These are phyloP conservation scores for Lithospermum erythrorhizon DNA, from an alignment of 257 asterid genomes.

Conservation along the genomic window DNA sequence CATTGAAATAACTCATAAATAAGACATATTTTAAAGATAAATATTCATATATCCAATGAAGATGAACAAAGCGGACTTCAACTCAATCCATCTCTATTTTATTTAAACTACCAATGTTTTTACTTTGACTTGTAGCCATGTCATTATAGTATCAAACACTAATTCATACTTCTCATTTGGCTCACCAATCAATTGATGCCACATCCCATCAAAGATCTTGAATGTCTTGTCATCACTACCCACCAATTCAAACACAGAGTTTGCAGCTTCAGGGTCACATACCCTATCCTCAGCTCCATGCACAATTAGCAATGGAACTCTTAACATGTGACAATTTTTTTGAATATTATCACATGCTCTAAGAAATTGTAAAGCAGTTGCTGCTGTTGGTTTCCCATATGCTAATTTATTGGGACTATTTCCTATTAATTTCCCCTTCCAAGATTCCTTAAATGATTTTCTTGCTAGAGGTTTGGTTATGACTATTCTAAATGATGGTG, in stretches of 20 bases:
- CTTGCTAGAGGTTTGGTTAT: constrained; percentile 40
- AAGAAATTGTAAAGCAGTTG: constrained; percentile 45
- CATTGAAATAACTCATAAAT: too few relatives aligned
- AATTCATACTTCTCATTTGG: constrained; percentile 33
- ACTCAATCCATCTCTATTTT: neutral
- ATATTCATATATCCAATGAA: too few relatives aligned
- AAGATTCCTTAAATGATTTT: constrained; percentile 35
- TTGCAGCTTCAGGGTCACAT: constrained; percentile 61
- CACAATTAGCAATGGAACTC: constrained; percentile 55
- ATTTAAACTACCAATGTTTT: too few relatives aligned
- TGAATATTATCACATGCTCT: constrained; percentile 41
- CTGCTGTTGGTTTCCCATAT: constrained; percentile 48
- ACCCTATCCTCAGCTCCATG: constrained; percentile 59
- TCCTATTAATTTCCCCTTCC: constrained; percentile 50
- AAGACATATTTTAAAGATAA: too few relatives aligned
- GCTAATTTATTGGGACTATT: constrained; percentile 43
- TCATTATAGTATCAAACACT: constrained; percentile 24
- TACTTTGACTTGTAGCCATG: constrained; percentile 49
- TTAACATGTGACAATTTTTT: constrained; percentile 29
- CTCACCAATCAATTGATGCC: constrained; percentile 76
- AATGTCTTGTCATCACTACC: constrained; percentile 56
- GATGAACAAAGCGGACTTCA: neutral
- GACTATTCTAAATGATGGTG: constrained; percentile 58
- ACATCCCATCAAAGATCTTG: constrained; percentile 58
- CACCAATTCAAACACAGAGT: constrained; percentile 27